Percentiles rank a stretch among this genome's conserved stretches.
These are phyloP conservation scores for Trametes cubensis DNA, from an alignment of 768 basidiomycete species.

Conservation along the genomic window DNA sequence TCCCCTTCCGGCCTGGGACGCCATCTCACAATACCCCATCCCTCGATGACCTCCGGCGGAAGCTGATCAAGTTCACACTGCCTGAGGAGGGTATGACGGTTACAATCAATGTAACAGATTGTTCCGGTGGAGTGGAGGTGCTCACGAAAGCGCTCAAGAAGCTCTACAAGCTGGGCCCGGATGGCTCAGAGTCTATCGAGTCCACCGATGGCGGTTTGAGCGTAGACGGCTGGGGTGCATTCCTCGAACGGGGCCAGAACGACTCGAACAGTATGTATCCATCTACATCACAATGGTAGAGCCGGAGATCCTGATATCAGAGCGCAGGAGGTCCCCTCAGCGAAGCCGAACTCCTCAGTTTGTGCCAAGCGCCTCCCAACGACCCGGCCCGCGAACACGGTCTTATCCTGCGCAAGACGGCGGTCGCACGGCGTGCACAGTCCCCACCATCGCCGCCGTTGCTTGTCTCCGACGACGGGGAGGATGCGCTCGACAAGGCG, in stretches of 20 bases:
- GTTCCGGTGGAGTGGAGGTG: slow-evolving; percentile 81
- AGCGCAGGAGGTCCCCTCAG: slow-evolving; percentile 69
- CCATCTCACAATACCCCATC: slow-evolving; percentile 45
- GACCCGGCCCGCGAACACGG: slow-evolving; percentile 81
- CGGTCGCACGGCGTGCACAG: slow-evolving; percentile 41
- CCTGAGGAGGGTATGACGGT: slow-evolving; percentile 77
- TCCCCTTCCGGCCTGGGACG: slow-evolving; percentile 40
- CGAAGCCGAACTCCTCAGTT: slow-evolving; percentile 76
- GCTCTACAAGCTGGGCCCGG: slow-evolving; percentile 65
- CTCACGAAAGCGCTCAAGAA: slow-evolving; percentile 90
- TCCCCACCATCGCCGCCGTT: slow-evolving; percentile 50
- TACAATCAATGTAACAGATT: slow-evolving; percentile 67
- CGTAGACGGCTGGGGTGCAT: slow-evolving; percentile 91
- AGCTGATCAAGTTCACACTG: slow-evolving; percentile 85
- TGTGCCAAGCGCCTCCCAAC: slow-evolving; percentile 82
- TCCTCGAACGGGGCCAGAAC: slow-evolving; percentile 59
- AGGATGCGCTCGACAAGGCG: slow-evolving; percentile 25
- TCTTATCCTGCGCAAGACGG: slow-evolving; percentile 67
- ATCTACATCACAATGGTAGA: neutral
- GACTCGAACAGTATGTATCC: slow-evolving; percentile 53
- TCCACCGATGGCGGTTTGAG: slow-evolving; percentile 74
- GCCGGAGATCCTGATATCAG: neutral
- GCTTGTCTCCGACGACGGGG: slow-evolving; percentile 44
- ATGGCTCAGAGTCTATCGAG: slow-evolving; percentile 55
- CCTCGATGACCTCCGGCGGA: slow-evolving; percentile 78